Conservation (phyloP, 352 stramenopile species). For the Globisporangium irregulare region DNA sequence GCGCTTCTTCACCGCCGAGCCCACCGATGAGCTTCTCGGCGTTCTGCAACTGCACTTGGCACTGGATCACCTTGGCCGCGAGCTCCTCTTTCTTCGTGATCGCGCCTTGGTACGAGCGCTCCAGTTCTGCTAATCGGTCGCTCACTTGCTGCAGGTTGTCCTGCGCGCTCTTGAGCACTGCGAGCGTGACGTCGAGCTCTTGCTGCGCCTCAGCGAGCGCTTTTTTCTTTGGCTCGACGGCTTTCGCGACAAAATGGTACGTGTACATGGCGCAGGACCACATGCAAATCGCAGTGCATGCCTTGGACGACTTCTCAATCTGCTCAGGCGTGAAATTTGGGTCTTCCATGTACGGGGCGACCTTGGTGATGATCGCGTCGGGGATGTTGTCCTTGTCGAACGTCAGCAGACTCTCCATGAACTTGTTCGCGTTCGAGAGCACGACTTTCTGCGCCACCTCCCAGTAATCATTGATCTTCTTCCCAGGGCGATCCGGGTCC, state of each 20-base stretch:
- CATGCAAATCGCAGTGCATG: conserved; percentile 91
- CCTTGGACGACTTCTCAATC: conserved; percentile 92
- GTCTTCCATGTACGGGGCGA: conserved; percentile 85
- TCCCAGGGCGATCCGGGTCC: conserved; percentile 83
- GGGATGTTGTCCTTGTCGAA: conserved; percentile 95
- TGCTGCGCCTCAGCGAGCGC: conserved; percentile 51
- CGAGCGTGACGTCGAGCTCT: conserved; percentile 54
- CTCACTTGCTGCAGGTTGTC: conserved; percentile 81
- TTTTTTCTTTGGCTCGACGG: conserved; percentile 77
- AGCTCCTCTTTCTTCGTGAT: conserved; percentile 91
- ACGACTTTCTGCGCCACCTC: conserved; percentile 88
- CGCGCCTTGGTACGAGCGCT: conserved; percentile 80
- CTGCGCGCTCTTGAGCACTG: conserved; percentile 47
- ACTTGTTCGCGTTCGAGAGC: conserved; percentile 91
- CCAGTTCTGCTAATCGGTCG: conserved; percentile 79
- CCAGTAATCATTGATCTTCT: conserved; percentile 93
- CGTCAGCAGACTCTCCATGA: conserved; percentile 85
- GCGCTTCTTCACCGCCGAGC: conserved; percentile 78
- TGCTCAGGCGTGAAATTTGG: conserved; percentile 88
- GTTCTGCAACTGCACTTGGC: conserved; percentile 87
- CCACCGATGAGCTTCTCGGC: conserved; percentile 83
- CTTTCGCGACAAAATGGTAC: conserved; percentile 83
- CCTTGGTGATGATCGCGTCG: conserved; percentile 82
- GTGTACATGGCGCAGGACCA: conserved; percentile 84
- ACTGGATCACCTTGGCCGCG: conserved; percentile 85